phyloP scores from a whole-genome alignment of 257 asterid species.

The Lycium ferocissimum region DNA sequence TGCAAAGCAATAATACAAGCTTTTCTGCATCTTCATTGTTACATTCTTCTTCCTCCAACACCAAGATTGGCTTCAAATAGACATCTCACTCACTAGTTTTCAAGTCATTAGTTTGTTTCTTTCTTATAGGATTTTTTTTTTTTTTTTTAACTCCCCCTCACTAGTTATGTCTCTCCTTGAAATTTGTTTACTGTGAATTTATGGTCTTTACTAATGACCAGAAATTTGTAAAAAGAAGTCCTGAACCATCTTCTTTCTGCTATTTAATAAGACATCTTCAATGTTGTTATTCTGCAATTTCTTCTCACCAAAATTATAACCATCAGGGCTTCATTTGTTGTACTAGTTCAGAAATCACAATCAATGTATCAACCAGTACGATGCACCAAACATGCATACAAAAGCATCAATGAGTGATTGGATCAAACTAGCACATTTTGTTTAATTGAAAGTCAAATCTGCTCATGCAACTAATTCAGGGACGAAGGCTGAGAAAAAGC shows the following conservation, averaged over 20 bases:
- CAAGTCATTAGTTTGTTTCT: neutral
- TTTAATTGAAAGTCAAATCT: too few species aligned
- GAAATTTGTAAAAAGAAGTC: conserved; percentile 5
- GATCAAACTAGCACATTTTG: neutral
- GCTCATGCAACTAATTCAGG: too few species aligned
- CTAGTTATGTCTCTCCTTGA: neutral
- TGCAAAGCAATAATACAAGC: conserved; percentile 63
- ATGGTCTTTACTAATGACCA: conserved; percentile 15
- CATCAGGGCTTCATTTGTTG: neutral
- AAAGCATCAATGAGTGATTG: neutral
- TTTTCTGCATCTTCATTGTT: conserved; percentile 75
- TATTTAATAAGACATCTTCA: neutral
- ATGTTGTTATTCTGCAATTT: conserved; percentile 3
- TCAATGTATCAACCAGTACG: neutral
- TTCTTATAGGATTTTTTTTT: neutral
- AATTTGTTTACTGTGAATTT: neutral
- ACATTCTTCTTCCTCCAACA: conserved; percentile 55
- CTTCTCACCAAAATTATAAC: neutral
- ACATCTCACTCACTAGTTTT: neutral
- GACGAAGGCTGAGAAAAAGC: too few species aligned
- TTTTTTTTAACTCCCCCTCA: neutral
- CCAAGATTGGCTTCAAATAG: conserved; percentile 51
- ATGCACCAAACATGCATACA: neutral
- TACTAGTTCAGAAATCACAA: neutral
- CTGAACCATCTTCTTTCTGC: neutral